These are phyloP conservation scores for Ascochyta clinopodiicola DNA, from an alignment of 2,329 filamentous ascomycete genomes.

Conservation along the genomic window DNA sequence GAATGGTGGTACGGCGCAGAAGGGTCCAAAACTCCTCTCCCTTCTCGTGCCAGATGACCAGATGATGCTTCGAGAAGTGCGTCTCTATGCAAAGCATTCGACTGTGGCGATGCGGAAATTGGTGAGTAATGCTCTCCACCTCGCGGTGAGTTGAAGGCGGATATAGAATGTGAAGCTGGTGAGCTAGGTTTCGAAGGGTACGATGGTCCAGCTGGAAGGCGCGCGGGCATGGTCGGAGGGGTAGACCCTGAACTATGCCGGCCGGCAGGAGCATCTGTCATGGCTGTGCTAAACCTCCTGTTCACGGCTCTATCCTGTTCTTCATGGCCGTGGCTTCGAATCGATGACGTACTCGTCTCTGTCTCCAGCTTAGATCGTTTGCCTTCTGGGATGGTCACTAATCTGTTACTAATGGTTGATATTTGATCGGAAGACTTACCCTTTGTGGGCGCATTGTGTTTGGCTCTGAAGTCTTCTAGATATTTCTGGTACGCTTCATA, in stretches of 20 bases:
- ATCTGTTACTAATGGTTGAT: constrained; percentile 4
- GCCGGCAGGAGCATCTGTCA: constrained; percentile 26
- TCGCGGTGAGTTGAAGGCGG: constrained; percentile 44
- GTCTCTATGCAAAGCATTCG: constrained; percentile 36
- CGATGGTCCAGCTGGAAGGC: constrained; percentile 34
- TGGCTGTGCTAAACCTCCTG: constrained; percentile 38
- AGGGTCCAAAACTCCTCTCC: constrained; percentile 27
- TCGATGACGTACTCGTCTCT: constrained; percentile 44
- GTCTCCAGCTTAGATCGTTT: constrained; percentile 54
- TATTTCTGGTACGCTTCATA: constrained; percentile 75
- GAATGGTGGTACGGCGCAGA: constrained; percentile 25
- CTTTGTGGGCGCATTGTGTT: constrained; percentile 58
- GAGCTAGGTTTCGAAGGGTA: constrained; percentile 44
- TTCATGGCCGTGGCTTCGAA: constrained; percentile 41
- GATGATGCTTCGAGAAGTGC: constrained; percentile 29
- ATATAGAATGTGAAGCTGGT: constrained; percentile 38
- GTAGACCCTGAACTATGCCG: constrained; percentile 36
- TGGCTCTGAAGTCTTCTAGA: constrained; percentile 77
- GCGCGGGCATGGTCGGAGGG: constrained; percentile 33
- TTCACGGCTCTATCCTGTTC: constrained; percentile 33
- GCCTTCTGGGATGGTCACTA: constrained; percentile 44
- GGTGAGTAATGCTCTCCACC: constrained; percentile 45
- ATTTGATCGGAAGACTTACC: constrained; percentile 31
- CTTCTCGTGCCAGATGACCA: constrained; percentile 28
- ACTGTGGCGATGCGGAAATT: constrained; percentile 43